A percentile compares a stretch with the other conserved stretches of the same genome.
Conservation (phyloP, 768 basidiomycete genomes). For the Roridomyces roridus region DNA sequence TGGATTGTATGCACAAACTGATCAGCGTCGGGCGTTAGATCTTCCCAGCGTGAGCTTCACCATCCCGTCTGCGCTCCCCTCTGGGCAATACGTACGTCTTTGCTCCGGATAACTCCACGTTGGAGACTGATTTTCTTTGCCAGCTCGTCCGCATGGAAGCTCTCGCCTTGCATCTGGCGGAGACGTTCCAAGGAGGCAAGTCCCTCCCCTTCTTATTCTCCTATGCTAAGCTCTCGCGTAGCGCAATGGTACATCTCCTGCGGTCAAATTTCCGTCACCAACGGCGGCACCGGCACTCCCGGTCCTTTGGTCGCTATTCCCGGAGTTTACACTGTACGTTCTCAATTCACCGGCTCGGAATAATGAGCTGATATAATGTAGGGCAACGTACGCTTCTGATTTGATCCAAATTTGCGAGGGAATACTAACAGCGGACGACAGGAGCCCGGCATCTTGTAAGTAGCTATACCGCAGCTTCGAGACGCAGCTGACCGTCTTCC, state of each 20-base stretch:
- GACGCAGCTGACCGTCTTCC: background rate
- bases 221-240: too few relatives aligned
- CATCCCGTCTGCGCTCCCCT: too few relatives aligned
- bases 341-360: background rate
- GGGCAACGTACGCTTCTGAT: slow-evolving; percentile 4
- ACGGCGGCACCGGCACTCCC: slow-evolving; percentile 36
- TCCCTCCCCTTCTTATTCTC: too few relatives aligned
- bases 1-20: too few relatives aligned
- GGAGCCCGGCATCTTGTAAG: slow-evolving; percentile 25
- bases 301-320: slow-evolving; percentile 40
- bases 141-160: slow-evolving; percentile 15
- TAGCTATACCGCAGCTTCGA: background rate
- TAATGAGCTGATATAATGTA: background rate
- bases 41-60: too few relatives aligned
- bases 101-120: too few relatives aligned
- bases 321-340: slow-evolving; percentile 37
- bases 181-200: slow-evolving; percentile 6
- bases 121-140: too few relatives aligned
- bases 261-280: slow-evolving; percentile 30
- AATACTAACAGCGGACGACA: too few relatives aligned
- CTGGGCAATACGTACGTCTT: too few relatives aligned
- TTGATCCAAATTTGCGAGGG: too few relatives aligned
- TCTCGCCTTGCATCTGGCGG: slow-evolving; percentile 19
- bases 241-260: slow-evolving; percentile 26
- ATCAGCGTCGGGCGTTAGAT: too few relatives aligned